A percentile compares a stretch with the other conserved stretches of the same genome.
These are phyloP conservation scores for Nicotiana rustica DNA, from an alignment of 305 asterid genomes.

Conservation along the genomic window DNA sequence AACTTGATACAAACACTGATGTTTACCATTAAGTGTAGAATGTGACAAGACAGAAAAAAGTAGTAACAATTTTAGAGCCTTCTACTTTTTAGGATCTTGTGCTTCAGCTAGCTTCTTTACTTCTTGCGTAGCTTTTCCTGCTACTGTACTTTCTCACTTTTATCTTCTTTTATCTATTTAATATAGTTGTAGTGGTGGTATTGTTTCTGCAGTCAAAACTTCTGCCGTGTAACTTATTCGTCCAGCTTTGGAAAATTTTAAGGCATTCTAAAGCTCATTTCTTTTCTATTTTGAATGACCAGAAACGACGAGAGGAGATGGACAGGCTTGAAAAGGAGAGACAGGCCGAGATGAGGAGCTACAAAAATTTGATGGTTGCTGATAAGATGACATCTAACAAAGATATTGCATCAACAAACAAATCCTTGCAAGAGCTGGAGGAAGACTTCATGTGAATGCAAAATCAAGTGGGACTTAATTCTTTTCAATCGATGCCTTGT, in stretches of 20 bases:
- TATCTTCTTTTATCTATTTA: neutral
- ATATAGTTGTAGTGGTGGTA: too few species aligned
- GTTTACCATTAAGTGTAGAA: neutral
- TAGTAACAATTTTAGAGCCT: neutral
- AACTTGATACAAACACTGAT: conserved; percentile 5
- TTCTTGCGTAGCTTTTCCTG: conserved; percentile 28
- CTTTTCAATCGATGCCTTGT: conserved; percentile 5
- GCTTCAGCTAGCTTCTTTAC: conserved; percentile 10
- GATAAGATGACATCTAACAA: conserved; percentile 98
- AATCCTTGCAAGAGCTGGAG: conserved; percentile 91
- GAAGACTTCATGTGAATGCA: conserved; percentile 88
- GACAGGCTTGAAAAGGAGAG: conserved; percentile 89
- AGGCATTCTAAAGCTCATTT: conserved; percentile 13
- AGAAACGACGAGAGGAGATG: conserved; percentile 89
- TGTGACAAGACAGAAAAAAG: neutral
- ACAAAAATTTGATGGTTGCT: conserved; percentile 95
- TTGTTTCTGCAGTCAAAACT: too few species aligned
- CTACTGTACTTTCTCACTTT: neutral
- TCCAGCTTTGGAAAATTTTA: neutral
- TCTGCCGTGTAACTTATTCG: neutral
- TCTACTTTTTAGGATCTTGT: neutral
- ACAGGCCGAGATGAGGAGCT: conserved; percentile 87
- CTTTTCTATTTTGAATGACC: conserved; percentile 35
- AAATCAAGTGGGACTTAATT: conserved; percentile 29
- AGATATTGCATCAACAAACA: conserved; percentile 83